phyloP scores from a whole-genome alignment of 2,329 filamentous ascomycete species.

The Leptographium galeiforme region DNA sequence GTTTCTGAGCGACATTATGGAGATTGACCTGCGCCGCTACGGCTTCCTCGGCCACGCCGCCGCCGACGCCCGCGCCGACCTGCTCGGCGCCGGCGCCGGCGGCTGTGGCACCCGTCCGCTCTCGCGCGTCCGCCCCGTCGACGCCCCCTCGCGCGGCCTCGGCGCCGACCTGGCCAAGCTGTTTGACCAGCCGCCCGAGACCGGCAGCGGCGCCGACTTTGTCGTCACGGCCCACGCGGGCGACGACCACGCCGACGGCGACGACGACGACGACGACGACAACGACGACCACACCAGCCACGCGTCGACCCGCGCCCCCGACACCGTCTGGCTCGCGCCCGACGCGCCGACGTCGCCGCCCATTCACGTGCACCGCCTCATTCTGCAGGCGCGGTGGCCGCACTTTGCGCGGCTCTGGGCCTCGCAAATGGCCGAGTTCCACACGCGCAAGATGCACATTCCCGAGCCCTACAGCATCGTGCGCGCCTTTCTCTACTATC shows the following conservation, averaged over 20 bases:
- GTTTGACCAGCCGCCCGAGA: slow-evolving; percentile 76
- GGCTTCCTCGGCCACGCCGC: slow-evolving; percentile 76
- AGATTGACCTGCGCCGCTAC: slow-evolving; percentile 83
- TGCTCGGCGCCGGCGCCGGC: slow-evolving; percentile 10
- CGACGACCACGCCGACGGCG: slow-evolving; percentile 17
- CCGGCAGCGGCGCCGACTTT: slow-evolving; percentile 80
- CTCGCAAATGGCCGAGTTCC: slow-evolving; percentile 93
- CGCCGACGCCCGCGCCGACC: slow-evolving; percentile 33
- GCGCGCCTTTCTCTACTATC: slow-evolving; percentile 85
- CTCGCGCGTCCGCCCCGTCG: slow-evolving; percentile 30
- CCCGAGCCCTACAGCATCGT: slow-evolving; percentile 92
- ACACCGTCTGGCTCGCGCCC: slow-evolving; percentile 44
- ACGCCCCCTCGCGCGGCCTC: slow-evolving; percentile 52
- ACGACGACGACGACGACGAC: slow-evolving; percentile 17
- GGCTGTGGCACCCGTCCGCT: slow-evolving; percentile 23
- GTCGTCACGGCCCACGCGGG: slow-evolving; percentile 78
- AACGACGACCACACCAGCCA: neutral
- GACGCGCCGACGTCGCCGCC: slow-evolving; percentile 59
- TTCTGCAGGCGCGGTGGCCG: slow-evolving; percentile 89
- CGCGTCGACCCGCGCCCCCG: neutral
- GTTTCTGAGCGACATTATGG: slow-evolving; percentile 86
- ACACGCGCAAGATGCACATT: slow-evolving; percentile 95
- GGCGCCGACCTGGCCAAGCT: slow-evolving; percentile 75
- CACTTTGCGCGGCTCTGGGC: slow-evolving; percentile 89
- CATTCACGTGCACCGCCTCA: slow-evolving; percentile 90